Evolutionary conservation across 306 rosid species (phyloP), one percentile per base, ranked within the genome.

Genomic region (Crataegus laevigata): DNA sequence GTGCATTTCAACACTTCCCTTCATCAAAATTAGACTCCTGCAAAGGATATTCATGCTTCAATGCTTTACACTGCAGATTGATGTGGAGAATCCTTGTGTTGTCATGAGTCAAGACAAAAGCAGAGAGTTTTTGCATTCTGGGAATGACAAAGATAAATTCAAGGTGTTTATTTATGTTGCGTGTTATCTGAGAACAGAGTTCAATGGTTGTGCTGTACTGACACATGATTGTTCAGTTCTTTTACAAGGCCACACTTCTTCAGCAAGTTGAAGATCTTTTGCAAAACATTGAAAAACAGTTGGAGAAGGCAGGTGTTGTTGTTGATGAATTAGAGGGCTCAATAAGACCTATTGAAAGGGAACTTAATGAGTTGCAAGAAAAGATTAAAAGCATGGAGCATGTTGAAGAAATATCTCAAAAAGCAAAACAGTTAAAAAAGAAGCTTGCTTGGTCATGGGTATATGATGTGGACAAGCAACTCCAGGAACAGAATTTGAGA

Each of bases 391-490:
- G 76, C 75, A 90, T 91, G 96, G 91, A 88, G 75, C 93, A 94
- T 30, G 87, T 94, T 45, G 97, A 94, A 85, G 89, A 89, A 86
- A 88, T 91, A 75, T 78, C 93, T 74, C 75, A 81, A 42, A 82
- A 87, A 74, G 81, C 86, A 65, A 92, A 88, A 75, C 90, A 86
- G 77, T 76, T 91, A 72, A 94, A 86, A 84, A 91, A 90, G 78
- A 91, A 91, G 85, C 98, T 91, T 68, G 97, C 98, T 6, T 94
- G 98, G 98, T 85, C 96, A 66, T 94, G 94, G 97, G 94, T 94
- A 64, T 90, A 88, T 82, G 88, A 90, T 47, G 90, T 87, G 66
- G 96, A 94, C 80, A 86, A 71, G 81, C 82, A 91, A 58, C 86
- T 94, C 43, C 78, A 71, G 76, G 82, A 78, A 36, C 88, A 91